Conservation (phyloP, 192 early-diverging fungal species). For the Dimargaris verticillata region DNA sequence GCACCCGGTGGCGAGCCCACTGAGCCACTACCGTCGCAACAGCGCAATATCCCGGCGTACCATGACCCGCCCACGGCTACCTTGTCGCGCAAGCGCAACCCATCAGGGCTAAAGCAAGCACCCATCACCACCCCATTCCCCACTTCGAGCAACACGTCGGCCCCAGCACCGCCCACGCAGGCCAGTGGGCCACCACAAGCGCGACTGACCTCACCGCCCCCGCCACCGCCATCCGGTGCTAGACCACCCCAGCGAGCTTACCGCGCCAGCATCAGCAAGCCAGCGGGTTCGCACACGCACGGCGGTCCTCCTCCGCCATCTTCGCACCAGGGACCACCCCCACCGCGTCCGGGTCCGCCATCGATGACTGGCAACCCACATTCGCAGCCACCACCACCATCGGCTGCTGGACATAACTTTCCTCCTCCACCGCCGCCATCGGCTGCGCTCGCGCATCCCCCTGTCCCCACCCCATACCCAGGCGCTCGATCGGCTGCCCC, state of each 20-base stretch:
- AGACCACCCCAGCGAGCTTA: slow-evolving; percentile 8
- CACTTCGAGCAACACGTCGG: too few species aligned
- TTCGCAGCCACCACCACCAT: slow-evolving; percentile 18
- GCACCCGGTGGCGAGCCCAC: neutral
- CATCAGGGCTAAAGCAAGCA: neutral
- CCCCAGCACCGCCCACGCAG: neutral
- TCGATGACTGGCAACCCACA: slow-evolving; percentile 12
- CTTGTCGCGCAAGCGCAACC: slow-evolving; percentile 7
- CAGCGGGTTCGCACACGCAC: slow-evolving; percentile 28
- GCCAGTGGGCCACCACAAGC: neutral
- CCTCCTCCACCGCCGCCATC: slow-evolving; percentile 15
- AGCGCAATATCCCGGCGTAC: slow-evolving; percentile 6
- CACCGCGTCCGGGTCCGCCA: slow-evolving; percentile 16
- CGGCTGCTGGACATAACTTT: slow-evolving; percentile 17
- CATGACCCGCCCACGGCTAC: slow-evolving; percentile 4
- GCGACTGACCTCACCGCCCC: slow-evolving; percentile 1
- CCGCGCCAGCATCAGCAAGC: slow-evolving; percentile 11
- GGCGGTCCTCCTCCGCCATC: slow-evolving; percentile 19
- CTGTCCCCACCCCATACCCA: slow-evolving; percentile 2
- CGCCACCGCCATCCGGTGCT: slow-evolving; percentile 3
- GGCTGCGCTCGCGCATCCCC: slow-evolving; percentile 17
- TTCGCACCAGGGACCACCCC: slow-evolving; percentile 13
- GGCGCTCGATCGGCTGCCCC: slow-evolving; percentile 8
- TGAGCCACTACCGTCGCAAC: slow-evolving; percentile 5
- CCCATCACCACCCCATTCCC: slow-evolving; percentile 6